Base-by-base conservation (phyloP, 306 rosid genomes). In the Pueraria montana region DNA sequence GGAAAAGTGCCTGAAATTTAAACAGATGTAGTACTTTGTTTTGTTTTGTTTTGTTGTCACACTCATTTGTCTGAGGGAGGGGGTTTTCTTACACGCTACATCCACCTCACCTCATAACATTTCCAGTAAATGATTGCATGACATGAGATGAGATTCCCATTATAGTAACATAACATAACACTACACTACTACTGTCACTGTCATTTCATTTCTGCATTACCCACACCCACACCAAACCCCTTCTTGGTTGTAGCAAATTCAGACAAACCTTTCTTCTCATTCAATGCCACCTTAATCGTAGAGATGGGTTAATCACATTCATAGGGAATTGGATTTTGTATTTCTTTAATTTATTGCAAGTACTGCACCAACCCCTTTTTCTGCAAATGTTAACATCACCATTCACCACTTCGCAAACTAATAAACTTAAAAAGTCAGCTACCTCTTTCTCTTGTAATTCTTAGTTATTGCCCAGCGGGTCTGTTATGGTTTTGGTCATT, bases 61-160 rank as follows among this genome's bases (percentile, higher is more conserved):
- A 55, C 6, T 55, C 26, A 20, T 55, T 55, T 55, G 16, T 56
- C 64, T 58, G 61, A 53, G 24, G 32, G 32, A 3, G 3, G 43
- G 43, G 11, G 43, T 7, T 58, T 61, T 16, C 88, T 80, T 85
- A 52, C 88, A 85, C 85, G 85, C 85, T 8, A 81, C 83, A 66
- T 74, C 81, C 62, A 45, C 40, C 40, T 36, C 69, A n/a, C 18
- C 18, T 38, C 43, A 53, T 11, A 23, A 4, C 16, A 74, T 21
- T 34, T 69, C 8, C 78, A 30, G 50, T 24, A 80, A 73, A 80
- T 58, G 66, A 63, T 75, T 65, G 74, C 84, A 61, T 77, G 71
- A 65, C 84, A 58, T 76, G 71, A 74, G 65, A 58, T 76, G 71
- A 74, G 65, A 59, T 74, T 74, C 84, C 81, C 81, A 40, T 81